Conservation (phyloP, 805 yeast genomes). For the Clavispora phyllophila region DNA sequence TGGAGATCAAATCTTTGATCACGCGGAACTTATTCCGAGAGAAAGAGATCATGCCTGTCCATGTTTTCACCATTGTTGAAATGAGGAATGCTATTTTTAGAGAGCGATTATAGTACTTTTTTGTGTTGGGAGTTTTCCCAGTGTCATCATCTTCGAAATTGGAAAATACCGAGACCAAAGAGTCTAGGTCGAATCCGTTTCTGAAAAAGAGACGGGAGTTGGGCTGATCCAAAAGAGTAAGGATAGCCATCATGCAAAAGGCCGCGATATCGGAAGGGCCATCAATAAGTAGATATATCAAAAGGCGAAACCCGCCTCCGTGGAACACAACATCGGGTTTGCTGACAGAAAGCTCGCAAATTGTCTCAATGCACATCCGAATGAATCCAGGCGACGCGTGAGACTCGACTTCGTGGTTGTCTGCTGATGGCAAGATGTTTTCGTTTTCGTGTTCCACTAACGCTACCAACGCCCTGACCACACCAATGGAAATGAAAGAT, state of each 20-base stretch:
- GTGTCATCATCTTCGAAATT: slow-evolving; percentile 40
- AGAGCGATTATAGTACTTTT: slow-evolving; percentile 31
- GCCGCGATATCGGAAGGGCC: slow-evolving; percentile 17
- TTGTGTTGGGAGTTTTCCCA: slow-evolving; percentile 5
- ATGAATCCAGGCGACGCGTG: slow-evolving; percentile 6
- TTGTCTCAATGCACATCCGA: slow-evolving; percentile 38
- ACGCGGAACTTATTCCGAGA: slow-evolving; percentile 52
- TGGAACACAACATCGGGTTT: slow-evolving; percentile 42
- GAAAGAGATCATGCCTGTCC: slow-evolving; percentile 72
- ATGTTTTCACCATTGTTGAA: slow-evolving; percentile 56
- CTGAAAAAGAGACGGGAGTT: slow-evolving; percentile 48
- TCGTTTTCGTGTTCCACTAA: slow-evolving; percentile 44
- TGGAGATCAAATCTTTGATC: slow-evolving; percentile 52
- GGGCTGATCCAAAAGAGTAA: slow-evolving; percentile 56
- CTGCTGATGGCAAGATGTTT: slow-evolving; percentile 6
- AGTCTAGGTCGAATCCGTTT: slow-evolving; percentile 58
- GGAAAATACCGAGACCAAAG: slow-evolving; percentile 65
- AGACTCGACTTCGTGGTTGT: neutral
- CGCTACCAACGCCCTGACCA: slow-evolving; percentile 62
- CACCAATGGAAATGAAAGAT: slow-evolving; percentile 51
- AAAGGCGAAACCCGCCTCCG: slow-evolving; percentile 50
- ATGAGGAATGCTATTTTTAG: slow-evolving; percentile 59
- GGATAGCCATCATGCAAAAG: slow-evolving; percentile 38
- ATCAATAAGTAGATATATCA: slow-evolving; percentile 33
- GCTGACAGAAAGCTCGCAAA: slow-evolving; percentile 32